These are phyloP conservation scores for Psilocybe cubensis DNA, from an alignment of 768 basidiomycete genomes.

Conservation along the genomic window DNA sequence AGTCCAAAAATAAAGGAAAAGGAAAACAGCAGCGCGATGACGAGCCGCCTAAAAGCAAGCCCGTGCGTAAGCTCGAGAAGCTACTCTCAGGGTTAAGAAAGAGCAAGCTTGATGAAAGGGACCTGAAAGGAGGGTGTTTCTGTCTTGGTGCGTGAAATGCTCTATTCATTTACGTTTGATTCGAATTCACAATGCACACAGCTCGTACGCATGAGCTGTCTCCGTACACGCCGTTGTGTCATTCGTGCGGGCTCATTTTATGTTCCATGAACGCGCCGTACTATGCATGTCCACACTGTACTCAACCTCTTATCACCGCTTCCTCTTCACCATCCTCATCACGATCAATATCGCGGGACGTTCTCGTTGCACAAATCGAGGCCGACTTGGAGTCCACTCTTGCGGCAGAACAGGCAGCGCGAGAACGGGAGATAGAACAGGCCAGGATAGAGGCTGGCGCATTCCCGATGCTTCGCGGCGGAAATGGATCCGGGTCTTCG, in stretches of 20 bases:
- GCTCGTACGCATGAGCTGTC: conserved; percentile 66
- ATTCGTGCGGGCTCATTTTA: conserved; percentile 62
- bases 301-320: conserved; percentile 37
- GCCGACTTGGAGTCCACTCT: conserved; percentile 45
- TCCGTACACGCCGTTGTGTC: conserved; percentile 56
- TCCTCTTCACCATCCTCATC: not conserved
- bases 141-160: conserved; percentile 54
- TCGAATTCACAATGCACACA: conserved; percentile 24
- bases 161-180: not conserved
- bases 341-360: conserved; percentile 22
- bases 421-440: conserved; percentile 48
- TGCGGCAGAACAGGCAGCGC: conserved; percentile 50
- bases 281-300: conserved; percentile 59
- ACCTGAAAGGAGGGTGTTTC: conserved; percentile 70
- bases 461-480: conserved; percentile 57
- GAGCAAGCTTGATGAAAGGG: conserved; percentile 40
- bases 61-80: conserved; percentile 50
- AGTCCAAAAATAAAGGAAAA: conserved; percentile 38
- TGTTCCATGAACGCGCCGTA: conserved; percentile 61
- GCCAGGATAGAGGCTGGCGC: conserved; percentile 57
- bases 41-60: conserved; percentile 48
- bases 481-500: not conserved
- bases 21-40: conserved; percentile 32
- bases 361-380: conserved; percentile 48
- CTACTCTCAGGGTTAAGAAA: conserved; percentile 43